Conservation (phyloP, 2,329 filamentous ascomycete genomes). For the Macrophomina pseudophaseolina region DNA sequence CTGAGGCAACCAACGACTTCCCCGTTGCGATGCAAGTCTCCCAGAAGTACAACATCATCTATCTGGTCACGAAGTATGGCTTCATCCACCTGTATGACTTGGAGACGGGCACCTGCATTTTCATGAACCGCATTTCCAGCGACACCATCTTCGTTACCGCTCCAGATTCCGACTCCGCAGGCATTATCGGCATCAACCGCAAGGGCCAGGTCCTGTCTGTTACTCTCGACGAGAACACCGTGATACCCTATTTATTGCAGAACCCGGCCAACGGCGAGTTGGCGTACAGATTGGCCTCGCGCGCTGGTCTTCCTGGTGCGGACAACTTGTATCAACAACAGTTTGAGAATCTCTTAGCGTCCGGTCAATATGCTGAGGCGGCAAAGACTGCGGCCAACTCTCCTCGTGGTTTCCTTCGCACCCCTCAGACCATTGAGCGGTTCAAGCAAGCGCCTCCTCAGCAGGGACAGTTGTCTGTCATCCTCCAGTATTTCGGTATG, state of each 20-base stretch:
- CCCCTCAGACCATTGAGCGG: slow-evolving; percentile 90
- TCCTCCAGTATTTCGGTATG: slow-evolving; percentile 97
- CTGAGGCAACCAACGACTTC: slow-evolving; percentile 95
- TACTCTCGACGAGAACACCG: slow-evolving; percentile 85
- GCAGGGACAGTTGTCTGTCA: slow-evolving; percentile 87
- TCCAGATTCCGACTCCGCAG: slow-evolving; percentile 79
- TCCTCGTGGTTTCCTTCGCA: slow-evolving; percentile 91
- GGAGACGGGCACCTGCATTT: slow-evolving; percentile 92
- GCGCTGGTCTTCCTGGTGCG: slow-evolving; percentile 90
- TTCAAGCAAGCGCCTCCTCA: slow-evolving; percentile 87
- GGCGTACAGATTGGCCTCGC: slow-evolving; percentile 93
- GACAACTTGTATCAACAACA: slow-evolving; percentile 92
- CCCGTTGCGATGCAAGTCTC: slow-evolving; percentile 98
- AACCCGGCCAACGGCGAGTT: slow-evolving; percentile 93
- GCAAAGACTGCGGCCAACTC: slow-evolving; percentile 97
- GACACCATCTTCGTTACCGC: slow-evolving; percentile 98
- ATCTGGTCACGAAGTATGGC: slow-evolving; percentile 97
- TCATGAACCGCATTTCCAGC: slow-evolving; percentile 99
- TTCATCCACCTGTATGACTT: slow-evolving; percentile 99
- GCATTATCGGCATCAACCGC: slow-evolving; percentile 93
- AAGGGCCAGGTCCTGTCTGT: slow-evolving; percentile 97
- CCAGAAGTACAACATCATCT: slow-evolving; percentile 93
- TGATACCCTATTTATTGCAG: slow-evolving; percentile 94
- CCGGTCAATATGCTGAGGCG: slow-evolving; percentile 82
- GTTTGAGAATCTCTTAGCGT: slow-evolving; percentile 84